Evolutionary conservation across 345 rosid species (phyloP).

Genomic region (Eucalyptus caleyi): DNA sequence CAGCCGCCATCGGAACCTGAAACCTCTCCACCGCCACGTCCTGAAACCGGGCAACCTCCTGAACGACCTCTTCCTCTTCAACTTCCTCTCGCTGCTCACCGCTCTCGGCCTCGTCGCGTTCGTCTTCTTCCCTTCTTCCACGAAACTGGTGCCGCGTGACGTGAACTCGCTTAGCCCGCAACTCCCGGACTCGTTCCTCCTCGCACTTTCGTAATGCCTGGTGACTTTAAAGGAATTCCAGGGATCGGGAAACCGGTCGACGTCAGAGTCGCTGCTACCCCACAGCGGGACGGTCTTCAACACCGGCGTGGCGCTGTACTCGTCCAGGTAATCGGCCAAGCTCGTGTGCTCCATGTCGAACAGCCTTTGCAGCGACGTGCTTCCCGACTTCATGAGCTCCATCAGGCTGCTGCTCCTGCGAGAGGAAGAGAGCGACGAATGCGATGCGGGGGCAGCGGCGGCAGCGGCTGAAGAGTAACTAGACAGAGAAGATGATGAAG

Average conservation of each 20-base stretch:
- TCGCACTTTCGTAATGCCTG: not conserved
- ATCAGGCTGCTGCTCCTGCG: slow-evolving; percentile 13
- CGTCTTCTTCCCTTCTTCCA: not conserved
- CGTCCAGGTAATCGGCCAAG: slow-evolving; percentile 27
- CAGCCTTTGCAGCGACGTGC: slow-evolving; percentile 29
- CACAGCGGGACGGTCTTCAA: slow-evolving; percentile 25
- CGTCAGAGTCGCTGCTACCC: slow-evolving; percentile 25
- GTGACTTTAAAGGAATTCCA: slow-evolving; percentile 10
- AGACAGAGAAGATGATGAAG: slow-evolving; percentile 16
- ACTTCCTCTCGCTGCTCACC: not conserved
- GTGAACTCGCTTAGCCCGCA: not conserved
- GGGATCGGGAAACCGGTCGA: slow-evolving; percentile 13
- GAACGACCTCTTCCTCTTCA: slow-evolving; percentile 33
- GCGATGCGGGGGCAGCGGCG: not conserved
- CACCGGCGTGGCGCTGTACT: slow-evolving; percentile 29
- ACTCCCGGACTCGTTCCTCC: not conserved
- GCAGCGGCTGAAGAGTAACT: not conserved
- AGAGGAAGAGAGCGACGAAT: slow-evolving; percentile 5
- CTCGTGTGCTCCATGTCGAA: slow-evolving; percentile 43
- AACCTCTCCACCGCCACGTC: slow-evolving; percentile 13
- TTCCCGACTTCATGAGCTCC: slow-evolving; percentile 32
- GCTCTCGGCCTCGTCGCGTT: not conserved
- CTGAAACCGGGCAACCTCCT: slow-evolving; percentile 33
- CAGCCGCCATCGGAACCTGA: slow-evolving; percentile 16
- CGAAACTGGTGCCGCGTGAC: not conserved